Evolutionary conservation across 2,329 filamentous ascomycete species (phyloP).

Genomic region (Claviceps monticola): DNA sequence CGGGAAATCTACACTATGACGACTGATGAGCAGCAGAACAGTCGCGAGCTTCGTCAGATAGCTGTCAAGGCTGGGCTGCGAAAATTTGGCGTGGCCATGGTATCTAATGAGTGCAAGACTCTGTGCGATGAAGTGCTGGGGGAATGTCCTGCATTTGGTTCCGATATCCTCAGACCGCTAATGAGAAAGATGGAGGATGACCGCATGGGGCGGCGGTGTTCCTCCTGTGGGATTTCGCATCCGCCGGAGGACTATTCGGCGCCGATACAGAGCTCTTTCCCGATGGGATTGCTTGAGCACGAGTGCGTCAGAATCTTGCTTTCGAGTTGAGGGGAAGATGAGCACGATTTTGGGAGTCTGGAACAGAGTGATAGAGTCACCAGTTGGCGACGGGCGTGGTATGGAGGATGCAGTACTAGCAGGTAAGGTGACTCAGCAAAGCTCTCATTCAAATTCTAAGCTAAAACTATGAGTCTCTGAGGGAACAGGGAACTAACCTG

Average conservation of each 20-base stretch:
- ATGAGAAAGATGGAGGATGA: conserved; percentile 1
- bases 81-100: background rate
- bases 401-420: no score
- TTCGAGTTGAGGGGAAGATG: no score
- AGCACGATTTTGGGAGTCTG: no score
- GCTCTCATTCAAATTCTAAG: no score
- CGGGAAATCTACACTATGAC: conserved; percentile 1
- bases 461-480: no score
- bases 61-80: background rate
- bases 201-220: background rate
- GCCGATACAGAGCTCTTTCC: background rate
- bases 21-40: background rate
- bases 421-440: no score
- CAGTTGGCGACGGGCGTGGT: no score
- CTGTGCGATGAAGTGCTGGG: background rate
- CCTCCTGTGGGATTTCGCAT: background rate
- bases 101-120: background rate
- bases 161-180: conserved; percentile 1
- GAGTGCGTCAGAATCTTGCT: background rate
- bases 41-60: background rate
- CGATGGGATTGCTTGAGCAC: no score
- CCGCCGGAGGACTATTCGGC: background rate
- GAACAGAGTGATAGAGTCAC: no score
- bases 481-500: no score
- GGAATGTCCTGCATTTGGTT: background rate